Percentiles rank a stretch among this genome's conserved stretches.
Evolutionary conservation across 345 rosid species (phyloP).

Genomic region (Hirschfeldia incana): DNA sequence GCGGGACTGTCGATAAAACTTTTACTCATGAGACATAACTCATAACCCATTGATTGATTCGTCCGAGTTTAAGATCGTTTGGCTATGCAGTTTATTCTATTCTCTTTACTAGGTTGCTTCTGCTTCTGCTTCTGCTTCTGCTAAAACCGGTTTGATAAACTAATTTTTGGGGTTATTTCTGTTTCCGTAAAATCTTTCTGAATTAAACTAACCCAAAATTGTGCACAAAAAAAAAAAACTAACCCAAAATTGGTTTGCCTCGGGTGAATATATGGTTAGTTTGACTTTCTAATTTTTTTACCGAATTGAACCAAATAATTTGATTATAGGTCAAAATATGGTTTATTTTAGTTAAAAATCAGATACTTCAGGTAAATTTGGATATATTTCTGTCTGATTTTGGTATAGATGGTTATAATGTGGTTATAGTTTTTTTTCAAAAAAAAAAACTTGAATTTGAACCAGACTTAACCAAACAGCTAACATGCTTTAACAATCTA

Average conservation of each 20-base stretch:
- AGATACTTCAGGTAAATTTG: neutral
- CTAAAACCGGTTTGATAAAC: neutral
- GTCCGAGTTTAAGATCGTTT: neutral
- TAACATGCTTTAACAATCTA: too few relatives aligned
- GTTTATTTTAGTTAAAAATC: neutral
- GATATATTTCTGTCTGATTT: neutral
- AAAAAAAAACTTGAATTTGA: too few relatives aligned
- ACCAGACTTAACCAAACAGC: too few relatives aligned
- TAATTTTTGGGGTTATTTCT: neutral
- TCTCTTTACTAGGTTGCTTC: neutral
- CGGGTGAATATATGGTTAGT: neutral
- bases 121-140: neutral
- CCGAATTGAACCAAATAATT: neutral
- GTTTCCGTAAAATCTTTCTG: neutral
- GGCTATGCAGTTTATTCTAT: neutral
- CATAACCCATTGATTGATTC: neutral
- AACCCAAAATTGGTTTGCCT: neutral
- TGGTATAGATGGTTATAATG: too few relatives aligned
- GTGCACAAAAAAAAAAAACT: too few relatives aligned
- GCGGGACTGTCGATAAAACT: neutral
- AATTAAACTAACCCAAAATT: too few relatives aligned
- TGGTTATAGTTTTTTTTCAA: too few relatives aligned
- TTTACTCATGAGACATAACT: neutral
- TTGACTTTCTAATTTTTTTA: too few relatives aligned
- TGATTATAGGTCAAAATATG: neutral